Evolutionary conservation across 1,284 basidiomycete genomes (phyloP), one percentile per base, ranked within the genome.

Genomic region (Ceratorhiza oryzae-sativae): DNA sequence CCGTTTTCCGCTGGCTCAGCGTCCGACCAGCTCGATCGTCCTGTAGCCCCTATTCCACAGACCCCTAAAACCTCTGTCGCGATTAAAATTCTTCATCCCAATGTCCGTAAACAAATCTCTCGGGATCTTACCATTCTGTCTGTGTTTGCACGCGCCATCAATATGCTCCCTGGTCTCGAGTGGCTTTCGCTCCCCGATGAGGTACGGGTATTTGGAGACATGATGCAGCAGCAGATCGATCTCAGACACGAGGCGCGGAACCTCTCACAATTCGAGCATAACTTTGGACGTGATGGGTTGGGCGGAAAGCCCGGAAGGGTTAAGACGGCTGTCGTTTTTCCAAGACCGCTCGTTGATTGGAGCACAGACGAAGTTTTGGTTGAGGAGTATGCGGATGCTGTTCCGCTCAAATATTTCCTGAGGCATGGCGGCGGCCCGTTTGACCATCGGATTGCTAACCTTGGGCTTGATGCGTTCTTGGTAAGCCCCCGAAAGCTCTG

Each of bases 121-220:
- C 86, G 96, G 46, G 97, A 99, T 81, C 88, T 99, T 67, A 86
- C 90, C 70, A 98, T 99, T 82, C 96, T 99, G 94, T 84, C 86
- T 41, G 91, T 98, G 83, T 98, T 98, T 79, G 95, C 97, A 23
- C 84, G 85, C 49, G 80, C 87, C 55, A 85, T 99, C 76, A 89
- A 94, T 71, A 72, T 90, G 20, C 81, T 99, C 71, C 97, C 97
- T 0, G 95, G 95, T 15, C 95, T 98, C 88, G 86, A 96, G 76
- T 99, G 97, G 97, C 82, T 99, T 45, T 97, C 95, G 10, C 86
- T 99, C 12, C 94, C 95, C 0, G 95, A 99, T 78, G 97, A 99
- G 80, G 97, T 98, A 3, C 83, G 88, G 12, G 94, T 97, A 0
- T 99, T 99, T 79, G 93, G 96, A 2, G 83, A 86, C n/a, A 97